Percentiles rank a stretch among this genome's conserved stretches.
Conservation (phyloP, 164 flowering plant genomes). For the Umbellularia californica region DNA sequence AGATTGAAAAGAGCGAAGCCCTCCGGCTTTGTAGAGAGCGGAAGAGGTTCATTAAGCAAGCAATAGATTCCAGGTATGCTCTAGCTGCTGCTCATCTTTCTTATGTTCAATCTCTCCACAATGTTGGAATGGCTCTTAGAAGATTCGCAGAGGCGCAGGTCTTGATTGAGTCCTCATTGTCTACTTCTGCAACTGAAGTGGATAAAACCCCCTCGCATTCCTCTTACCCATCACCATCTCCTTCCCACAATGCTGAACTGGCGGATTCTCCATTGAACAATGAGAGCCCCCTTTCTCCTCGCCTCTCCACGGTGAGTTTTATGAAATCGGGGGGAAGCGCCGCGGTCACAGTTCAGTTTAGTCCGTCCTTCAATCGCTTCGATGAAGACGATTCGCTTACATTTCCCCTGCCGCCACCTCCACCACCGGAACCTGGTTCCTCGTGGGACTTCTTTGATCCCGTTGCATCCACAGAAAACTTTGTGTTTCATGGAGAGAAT, state of each 20-base stretch:
- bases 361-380: slow-evolving; percentile 29
- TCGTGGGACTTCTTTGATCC: slow-evolving; percentile 92
- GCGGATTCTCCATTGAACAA: slow-evolving; percentile 44
- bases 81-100: slow-evolving; percentile 83
- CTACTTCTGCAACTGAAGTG: slow-evolving; percentile 50
- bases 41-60: slow-evolving; percentile 70
- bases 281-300: slow-evolving; percentile 48
- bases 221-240: slow-evolving; percentile 75
- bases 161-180: slow-evolving; percentile 53
- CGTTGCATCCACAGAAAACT: slow-evolving; percentile 39
- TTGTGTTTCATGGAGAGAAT: slow-evolving; percentile 38
- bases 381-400: slow-evolving; percentile 46
- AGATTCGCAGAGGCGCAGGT: slow-evolving; percentile 79
- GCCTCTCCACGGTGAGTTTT: slow-evolving; percentile 43
- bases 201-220: slow-evolving; percentile 82
- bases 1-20: slow-evolving; percentile 55
- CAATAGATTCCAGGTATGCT: slow-evolving; percentile 73
- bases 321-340: slow-evolving; percentile 53
- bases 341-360: slow-evolving; percentile 55
- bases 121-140: slow-evolving; percentile 70
- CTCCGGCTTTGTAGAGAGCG: slow-evolving; percentile 70
- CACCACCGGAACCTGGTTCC: slow-evolving; percentile 45
- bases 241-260: slow-evolving; percentile 49
- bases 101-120: slow-evolving; percentile 60
- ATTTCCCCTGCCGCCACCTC: slow-evolving; percentile 59